Conservation (phyloP, 441 rosid species). For the Euphorbia celastroides region DNA sequence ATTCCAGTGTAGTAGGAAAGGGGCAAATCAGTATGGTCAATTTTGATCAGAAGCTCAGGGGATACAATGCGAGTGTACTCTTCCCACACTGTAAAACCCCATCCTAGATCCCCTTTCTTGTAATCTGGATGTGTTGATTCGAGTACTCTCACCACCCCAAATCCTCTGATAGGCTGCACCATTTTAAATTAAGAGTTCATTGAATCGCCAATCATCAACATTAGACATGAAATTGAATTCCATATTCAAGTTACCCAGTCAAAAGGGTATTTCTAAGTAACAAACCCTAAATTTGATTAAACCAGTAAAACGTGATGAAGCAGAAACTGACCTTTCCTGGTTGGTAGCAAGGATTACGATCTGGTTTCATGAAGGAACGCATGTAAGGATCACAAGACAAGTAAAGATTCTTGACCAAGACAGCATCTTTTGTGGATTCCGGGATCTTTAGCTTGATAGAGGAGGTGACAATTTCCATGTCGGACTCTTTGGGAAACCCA, state of each 20-base stretch:
- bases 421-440: slow-evolving; percentile 29
- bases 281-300: not conserved
- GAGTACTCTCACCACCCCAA: slow-evolving; percentile 60
- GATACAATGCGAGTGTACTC: slow-evolving; percentile 54
- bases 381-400: slow-evolving; percentile 68
- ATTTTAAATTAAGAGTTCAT: not conserved
- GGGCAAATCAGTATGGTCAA: slow-evolving; percentile 50
- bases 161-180: slow-evolving; percentile 59
- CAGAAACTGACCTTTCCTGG: slow-evolving; percentile 38
- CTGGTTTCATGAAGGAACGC: slow-evolving; percentile 42
- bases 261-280: not conserved
- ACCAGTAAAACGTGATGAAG: not conserved
- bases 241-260: not conserved
- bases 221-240: not conserved
- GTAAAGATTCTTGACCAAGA: slow-evolving; percentile 54
- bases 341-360: slow-evolving; percentile 20
- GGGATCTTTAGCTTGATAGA: slow-evolving; percentile 32
- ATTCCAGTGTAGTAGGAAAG: slow-evolving; percentile 78
- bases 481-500: slow-evolving; percentile 8
- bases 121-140: slow-evolving; percentile 56
- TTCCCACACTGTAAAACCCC: slow-evolving; percentile 70
- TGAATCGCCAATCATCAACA: not conserved
- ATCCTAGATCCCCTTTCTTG: slow-evolving; percentile 53
- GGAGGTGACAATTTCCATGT: slow-evolving; percentile 30
- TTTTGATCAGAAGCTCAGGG: slow-evolving; percentile 42